Base-by-base conservation (phyloP, 2,329 filamentous ascomycete genomes). In the Beauveria sp. region DNA sequence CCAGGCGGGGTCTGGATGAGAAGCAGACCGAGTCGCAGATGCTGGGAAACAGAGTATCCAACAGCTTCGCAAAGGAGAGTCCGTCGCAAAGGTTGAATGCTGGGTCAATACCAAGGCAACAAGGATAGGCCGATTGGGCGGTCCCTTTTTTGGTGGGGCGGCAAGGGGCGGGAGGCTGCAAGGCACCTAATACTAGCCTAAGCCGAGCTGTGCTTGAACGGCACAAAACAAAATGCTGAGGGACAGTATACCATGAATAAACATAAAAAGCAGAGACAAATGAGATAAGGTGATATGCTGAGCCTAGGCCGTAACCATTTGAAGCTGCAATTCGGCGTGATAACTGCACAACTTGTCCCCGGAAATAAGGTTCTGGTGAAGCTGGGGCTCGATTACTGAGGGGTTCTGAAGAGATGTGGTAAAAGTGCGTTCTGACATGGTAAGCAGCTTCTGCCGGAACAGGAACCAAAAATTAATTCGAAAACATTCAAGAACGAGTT, bases 141-240 rank as follows among this genome's bases (percentile, higher is more conserved):
- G 31, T 42, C 34, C 45, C 18, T 50, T 60, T 60, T 52, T 51
- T 43, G 28, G 48, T 60, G 57, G 57, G 57, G 48, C 57, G 18
- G 18, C 46, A 59, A 24, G 45, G 56, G 43, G 45, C 28, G 12
- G 42, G 40, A 22, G 54, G 53, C 42, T 48, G 54, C 42, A 46
- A 43, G 48, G 24, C 26, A 31, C 24, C 16, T 28, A 50, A 7
- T 18, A 26, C 22, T 24, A 48, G 20, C 34, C 34, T 48, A 48
- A 48, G 45, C 22, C 22, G 45, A 24, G 45, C 14, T 48, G 34
- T 38, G 34, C 9, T 10, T 50, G 28, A 18, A 34, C n/a, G 10
- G 10, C 49, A 34, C 22, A 48, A 26, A 22, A 38, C 5, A 14
- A 38, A 12, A 38, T 16, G 12, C 34, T 16, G 34, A 38, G 34